phyloP scores from a whole-genome alignment of 2,329 filamentous ascomycete genomes.

The Fusarium temperatum region DNA sequence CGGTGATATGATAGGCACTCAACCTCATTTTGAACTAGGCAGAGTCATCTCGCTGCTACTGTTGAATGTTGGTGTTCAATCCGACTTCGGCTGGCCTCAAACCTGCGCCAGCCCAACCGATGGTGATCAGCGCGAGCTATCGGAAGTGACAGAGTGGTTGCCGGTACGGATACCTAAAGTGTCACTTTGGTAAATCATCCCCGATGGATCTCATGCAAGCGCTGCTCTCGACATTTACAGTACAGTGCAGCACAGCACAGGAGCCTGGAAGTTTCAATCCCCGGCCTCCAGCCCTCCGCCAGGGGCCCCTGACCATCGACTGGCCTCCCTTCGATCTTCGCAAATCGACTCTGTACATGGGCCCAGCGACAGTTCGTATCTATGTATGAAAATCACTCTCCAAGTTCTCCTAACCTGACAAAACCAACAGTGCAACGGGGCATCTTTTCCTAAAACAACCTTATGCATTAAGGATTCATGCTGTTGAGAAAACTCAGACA shows the following conservation, averaged over 20 bases:
- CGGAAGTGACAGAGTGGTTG: constrained; percentile 34
- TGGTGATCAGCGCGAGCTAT: constrained; percentile 35
- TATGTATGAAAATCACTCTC: background rate
- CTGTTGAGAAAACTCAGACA: background rate
- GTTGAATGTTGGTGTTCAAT: background rate
- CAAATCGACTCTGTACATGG: constrained; percentile 34
- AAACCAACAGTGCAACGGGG: constrained; percentile 4
- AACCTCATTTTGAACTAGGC: background rate
- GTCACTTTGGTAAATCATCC: constrained; percentile 31
- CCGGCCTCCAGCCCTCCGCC: background rate
- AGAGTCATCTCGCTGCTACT: background rate
- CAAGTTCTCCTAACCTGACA: constrained; percentile 13
- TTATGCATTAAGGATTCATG: constrained; percentile 1
- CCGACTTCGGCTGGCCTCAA: constrained; percentile 25
- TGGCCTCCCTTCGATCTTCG: constrained; percentile 34
- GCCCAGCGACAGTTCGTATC: background rate
- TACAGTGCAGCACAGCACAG: background rate
- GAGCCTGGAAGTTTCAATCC: constrained; percentile 5
- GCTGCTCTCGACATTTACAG: background rate
- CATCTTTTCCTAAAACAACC: background rate
- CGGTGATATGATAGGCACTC: background rate
- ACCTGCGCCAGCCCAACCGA: constrained; percentile 25
- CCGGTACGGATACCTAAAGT: constrained; percentile 29
- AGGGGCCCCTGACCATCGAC: constrained; percentile 9
- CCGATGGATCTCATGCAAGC: constrained; percentile 38